phyloP scores from a whole-genome alignment of 495 filamentous ascomycete species.

The Aspergillus sclerotiicarbonarius region DNA sequence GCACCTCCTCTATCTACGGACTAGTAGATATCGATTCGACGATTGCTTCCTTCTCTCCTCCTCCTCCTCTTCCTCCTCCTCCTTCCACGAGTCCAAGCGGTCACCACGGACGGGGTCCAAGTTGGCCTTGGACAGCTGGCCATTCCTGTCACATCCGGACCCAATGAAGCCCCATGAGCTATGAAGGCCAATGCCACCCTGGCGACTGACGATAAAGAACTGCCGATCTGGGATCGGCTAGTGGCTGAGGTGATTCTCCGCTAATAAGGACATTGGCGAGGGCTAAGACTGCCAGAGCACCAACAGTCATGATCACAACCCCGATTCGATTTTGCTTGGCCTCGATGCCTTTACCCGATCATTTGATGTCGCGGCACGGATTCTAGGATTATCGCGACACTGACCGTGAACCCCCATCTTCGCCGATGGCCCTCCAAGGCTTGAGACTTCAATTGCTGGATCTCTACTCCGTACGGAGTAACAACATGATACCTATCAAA shows the following conservation, averaged over 20 bases:
- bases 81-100: background rate
- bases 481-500: too few relatives aligned
- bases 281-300: background rate
- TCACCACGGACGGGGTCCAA: background rate
- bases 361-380: background rate
- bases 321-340: background rate
- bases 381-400: background rate
- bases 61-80: background rate
- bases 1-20: background rate
- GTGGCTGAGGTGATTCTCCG: conserved; percentile 19
- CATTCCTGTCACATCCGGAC: background rate
- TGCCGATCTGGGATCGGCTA: conserved; percentile 27
- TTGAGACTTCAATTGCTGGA: background rate
- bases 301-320: background rate
- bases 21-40: too few relatives aligned
- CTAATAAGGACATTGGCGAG: conserved; percentile 5
- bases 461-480: background rate
- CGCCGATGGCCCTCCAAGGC: too few relatives aligned
- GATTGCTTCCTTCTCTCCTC: too few relatives aligned
- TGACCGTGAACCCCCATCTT: background rate
- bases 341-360: background rate
- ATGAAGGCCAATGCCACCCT: conserved; percentile 6
- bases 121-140: conserved; percentile 1
- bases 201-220: conserved; percentile 20
- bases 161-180: too few relatives aligned